Base-by-base conservation (phyloP, 345 rosid species). In the Gynandropsis gynandra region DNA sequence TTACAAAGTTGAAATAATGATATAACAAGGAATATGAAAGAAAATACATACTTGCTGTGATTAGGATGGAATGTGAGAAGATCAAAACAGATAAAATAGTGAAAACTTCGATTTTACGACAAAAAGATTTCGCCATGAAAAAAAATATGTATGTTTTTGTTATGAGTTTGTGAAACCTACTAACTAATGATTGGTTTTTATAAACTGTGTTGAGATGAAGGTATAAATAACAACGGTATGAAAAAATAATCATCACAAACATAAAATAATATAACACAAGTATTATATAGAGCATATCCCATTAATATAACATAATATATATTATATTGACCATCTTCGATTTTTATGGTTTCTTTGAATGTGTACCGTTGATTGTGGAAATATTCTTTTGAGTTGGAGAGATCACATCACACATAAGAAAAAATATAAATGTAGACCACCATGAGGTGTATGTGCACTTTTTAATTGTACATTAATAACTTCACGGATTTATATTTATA, bases 361-460 rank as follows among this genome's bases (percentile, higher is more conserved):
- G 59, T 31, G 16, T 39, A 46, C 69, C 69, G 64, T 65, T 65
- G 64, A 58, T 58, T 65, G 69, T 65, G 64, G 69, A 33, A 36
- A 7, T 9, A 37, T 58, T 65, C 10, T 33, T 33, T 65, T 51
- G 64, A n/a, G 64, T 65, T 65, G 64, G 59, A 58, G 49, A 32
- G 59, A 58, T 65, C 68, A 64, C 34, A 65, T 56, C n/a, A n/a
- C n/a, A n/a, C n/a, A n/a, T n/a, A n/a, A n/a, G n/a, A n/a, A n/a
- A n/a, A n/a, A n/a, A n/a, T n/a, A n/a, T n/a, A n/a, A n/a, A n/a
- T n/a, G n/a, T n/a, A n/a, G n/a, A n/a, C n/a, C n/a, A n/a, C n/a
- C n/a, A n/a, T n/a, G n/a, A n/a, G n/a, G n/a, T n/a, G n/a, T n/a
- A n/a, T n/a, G n/a, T n/a, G n/a, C n/a, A n/a, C n/a, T n/a, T n/a